Evolutionary conservation across 768 basidiomycete genomes (phyloP).

Genomic region (Rhodotorula diobovata): DNA sequence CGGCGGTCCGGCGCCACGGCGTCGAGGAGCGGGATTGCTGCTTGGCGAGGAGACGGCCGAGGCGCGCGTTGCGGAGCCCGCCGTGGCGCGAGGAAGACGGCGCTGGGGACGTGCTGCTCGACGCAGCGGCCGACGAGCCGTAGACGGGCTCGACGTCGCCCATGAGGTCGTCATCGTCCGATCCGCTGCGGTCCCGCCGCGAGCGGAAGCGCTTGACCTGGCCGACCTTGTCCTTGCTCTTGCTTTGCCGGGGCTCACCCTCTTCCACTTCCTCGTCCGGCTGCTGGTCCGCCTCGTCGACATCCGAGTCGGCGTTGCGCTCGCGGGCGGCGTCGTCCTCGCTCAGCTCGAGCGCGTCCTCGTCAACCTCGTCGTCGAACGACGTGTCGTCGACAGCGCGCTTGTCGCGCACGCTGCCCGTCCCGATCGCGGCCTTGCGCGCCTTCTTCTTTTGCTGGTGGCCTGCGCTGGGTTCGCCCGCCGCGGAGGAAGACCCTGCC

Average conservation of each 20-base stretch:
- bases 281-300: not conserved
- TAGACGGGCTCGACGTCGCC: slow-evolving; percentile 21
- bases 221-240: not conserved
- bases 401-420: slow-evolving; percentile 8
- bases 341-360: not conserved
- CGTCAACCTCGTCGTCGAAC: not conserved
- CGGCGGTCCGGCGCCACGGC: too few species aligned
- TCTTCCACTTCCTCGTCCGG: not conserved
- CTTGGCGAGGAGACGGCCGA: slow-evolving; percentile 7
- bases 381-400: slow-evolving; percentile 14
- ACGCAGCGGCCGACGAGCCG: slow-evolving; percentile 6
- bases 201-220: slow-evolving; percentile 21
- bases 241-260: not conserved
- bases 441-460: not conserved
- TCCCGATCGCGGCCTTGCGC: not conserved
- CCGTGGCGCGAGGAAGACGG: not conserved
- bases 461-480: too few species aligned
- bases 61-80: not conserved
- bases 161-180: slow-evolving; percentile 31
- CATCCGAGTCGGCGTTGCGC: slow-evolving; percentile 34
- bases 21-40: slow-evolving; percentile 9
- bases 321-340: not conserved
- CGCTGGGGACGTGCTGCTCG: too few species aligned
- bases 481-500: not conserved
- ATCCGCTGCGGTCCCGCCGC: not conserved